A percentile compares a stretch with the other conserved stretches of the same genome.
Conservation (phyloP, 2,329 filamentous ascomycete genomes). For the Sporothrix schenckii region DNA sequence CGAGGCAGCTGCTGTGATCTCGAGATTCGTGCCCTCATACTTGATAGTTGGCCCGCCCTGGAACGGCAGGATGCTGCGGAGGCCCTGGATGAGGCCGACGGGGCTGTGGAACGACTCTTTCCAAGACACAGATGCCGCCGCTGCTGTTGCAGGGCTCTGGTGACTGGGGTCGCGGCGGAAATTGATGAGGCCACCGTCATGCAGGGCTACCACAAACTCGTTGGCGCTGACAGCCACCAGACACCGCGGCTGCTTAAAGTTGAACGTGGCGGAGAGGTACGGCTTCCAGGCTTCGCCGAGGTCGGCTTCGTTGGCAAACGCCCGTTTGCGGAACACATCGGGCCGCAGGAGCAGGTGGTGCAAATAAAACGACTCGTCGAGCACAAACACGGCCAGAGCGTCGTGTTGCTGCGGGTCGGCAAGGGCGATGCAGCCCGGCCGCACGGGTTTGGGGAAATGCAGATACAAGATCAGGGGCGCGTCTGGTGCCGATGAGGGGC, state of each 20-base stretch:
- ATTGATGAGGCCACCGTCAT: conserved; percentile 74
- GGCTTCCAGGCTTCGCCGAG: conserved; percentile 77
- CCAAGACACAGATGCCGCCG: conserved; percentile 52
- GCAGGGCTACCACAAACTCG: conserved; percentile 77
- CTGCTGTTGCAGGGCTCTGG: conserved; percentile 38
- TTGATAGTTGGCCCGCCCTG: conserved; percentile 65
- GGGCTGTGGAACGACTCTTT: conserved; percentile 74
- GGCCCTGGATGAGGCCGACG: conserved; percentile 69
- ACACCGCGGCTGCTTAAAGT: conserved; percentile 78
- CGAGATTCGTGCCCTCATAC: conserved; percentile 66
- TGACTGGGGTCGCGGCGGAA: conserved; percentile 63
- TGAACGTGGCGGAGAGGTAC: conserved; percentile 71
- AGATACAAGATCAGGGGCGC: conserved; percentile 76
- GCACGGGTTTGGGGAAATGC: conserved; percentile 72
- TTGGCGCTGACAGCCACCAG: conserved; percentile 73
- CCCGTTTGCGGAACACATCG: conserved; percentile 74
- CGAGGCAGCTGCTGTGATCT: conserved; percentile 68
- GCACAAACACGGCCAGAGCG: conserved; percentile 74
- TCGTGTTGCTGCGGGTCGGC: conserved; percentile 79
- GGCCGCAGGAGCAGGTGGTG: conserved; percentile 82
- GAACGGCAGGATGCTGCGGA: conserved; percentile 68
- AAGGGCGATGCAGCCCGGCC: conserved; percentile 77
- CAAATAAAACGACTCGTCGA: conserved; percentile 77
- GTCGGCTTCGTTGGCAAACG: conserved; percentile 67
- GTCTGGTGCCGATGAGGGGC: conserved; percentile 53